Conservation (phyloP, 2,329 filamentous ascomycete species). For the Apiospora hydei region DNA sequence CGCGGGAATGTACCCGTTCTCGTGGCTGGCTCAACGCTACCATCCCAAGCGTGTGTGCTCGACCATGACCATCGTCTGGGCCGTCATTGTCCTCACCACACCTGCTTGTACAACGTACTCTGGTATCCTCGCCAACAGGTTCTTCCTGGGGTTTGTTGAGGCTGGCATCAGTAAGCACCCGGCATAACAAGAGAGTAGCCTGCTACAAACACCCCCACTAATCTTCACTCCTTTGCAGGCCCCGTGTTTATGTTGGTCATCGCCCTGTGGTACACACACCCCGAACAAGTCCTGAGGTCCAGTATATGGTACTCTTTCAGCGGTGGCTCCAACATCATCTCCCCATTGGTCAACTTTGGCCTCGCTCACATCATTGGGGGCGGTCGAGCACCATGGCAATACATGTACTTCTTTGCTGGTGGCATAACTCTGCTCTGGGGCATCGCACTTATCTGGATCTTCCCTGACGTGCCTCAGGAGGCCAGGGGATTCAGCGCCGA, state of each 20-base stretch:
- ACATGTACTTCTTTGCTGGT: slow-evolving; percentile 47
- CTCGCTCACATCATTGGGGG: slow-evolving; percentile 42
- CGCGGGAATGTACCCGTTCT: slow-evolving; percentile 41
- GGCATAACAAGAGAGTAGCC: too few relatives aligned
- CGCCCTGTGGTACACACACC: slow-evolving; percentile 48
- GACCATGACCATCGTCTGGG: slow-evolving; percentile 42
- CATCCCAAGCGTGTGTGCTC: slow-evolving; percentile 41
- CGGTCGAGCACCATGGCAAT: slow-evolving; percentile 41
- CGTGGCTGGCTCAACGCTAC: slow-evolving; percentile 40
- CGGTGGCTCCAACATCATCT: slow-evolving; percentile 45
- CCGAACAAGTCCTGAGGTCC: slow-evolving; percentile 46
- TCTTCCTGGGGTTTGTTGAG: slow-evolving; percentile 48
- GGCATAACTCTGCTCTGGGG: slow-evolving; percentile 38
- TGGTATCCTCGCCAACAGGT: slow-evolving; percentile 44
- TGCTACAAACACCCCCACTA: background rate
- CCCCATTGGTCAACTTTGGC: slow-evolving; percentile 45
- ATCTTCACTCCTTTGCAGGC: background rate
- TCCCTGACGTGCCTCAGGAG: slow-evolving; percentile 41
- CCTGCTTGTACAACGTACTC: slow-evolving; percentile 42
- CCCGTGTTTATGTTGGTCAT: slow-evolving; percentile 48
- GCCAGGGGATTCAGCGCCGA: slow-evolving; percentile 41
- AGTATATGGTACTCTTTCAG: slow-evolving; percentile 49
- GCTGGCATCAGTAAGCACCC: slow-evolving; percentile 35
- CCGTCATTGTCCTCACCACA: slow-evolving; percentile 41
- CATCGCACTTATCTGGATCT: slow-evolving; percentile 36